Conservation (phyloP, 768 basidiomycete genomes). For the Podaxis sp. region DNA sequence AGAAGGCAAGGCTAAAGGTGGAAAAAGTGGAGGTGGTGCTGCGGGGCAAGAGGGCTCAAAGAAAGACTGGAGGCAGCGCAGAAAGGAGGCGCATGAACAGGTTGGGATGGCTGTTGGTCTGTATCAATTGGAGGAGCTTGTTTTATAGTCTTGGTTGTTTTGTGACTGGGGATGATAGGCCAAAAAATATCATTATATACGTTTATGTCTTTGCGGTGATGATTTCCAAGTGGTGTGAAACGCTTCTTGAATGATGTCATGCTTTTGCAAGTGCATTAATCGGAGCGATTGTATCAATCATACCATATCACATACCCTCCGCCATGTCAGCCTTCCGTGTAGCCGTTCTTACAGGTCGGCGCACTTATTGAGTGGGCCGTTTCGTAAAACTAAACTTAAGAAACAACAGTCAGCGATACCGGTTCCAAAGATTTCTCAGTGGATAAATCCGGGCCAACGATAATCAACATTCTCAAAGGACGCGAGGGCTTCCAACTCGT, state of each 20-base stretch:
- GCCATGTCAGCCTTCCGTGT: conserved; percentile 12
- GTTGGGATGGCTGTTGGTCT: conserved; percentile 51
- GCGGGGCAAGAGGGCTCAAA: conserved; percentile 25
- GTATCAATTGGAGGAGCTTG: conserved; percentile 71
- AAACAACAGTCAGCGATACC: conserved; percentile 63
- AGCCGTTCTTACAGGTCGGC: conserved; percentile 19
- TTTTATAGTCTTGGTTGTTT: conserved; percentile 30
- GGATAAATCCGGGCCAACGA: conserved; percentile 66
- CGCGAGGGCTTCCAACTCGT: conserved; percentile 15
- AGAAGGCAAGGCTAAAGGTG: conserved; percentile 24
- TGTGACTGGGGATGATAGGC: not conserved
- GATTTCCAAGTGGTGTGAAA: not conserved
- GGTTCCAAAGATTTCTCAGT: conserved; percentile 41
- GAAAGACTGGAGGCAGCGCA: conserved; percentile 49
- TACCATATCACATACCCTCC: not conserved
- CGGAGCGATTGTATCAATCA: not conserved
- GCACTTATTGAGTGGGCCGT: not conserved
- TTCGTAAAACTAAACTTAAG: not conserved
- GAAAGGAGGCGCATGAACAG: conserved; percentile 49
- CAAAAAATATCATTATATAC: not conserved
- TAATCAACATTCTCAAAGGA: conserved; percentile 43
- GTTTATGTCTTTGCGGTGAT: not conserved
- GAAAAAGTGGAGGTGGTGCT: conserved; percentile 26
- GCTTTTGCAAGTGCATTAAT: not conserved
- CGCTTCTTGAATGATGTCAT: not conserved